Conservation (phyloP, 768 basidiomycete genomes). For the Lactarius hengduanensis region DNA sequence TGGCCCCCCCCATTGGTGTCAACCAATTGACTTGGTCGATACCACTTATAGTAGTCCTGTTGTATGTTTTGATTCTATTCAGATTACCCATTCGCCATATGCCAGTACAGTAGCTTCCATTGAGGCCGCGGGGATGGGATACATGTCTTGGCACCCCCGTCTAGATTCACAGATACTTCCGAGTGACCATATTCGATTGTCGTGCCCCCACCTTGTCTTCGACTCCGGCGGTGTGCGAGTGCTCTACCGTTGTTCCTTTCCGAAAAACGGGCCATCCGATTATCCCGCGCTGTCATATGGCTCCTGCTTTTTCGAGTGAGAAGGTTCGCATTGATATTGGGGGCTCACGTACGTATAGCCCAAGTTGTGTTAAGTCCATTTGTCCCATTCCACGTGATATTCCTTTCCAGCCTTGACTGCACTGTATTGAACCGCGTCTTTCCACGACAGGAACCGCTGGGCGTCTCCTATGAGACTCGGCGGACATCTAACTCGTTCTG, state of each 20-base stretch:
- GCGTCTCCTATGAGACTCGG: not conserved
- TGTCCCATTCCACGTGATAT: not conserved
- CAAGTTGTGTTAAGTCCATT: not conserved
- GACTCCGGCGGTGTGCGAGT: not conserved
- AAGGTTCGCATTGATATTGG: slow-evolving; percentile 1
- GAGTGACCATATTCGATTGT: not conserved
- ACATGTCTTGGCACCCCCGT: not conserved
- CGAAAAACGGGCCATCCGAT: slow-evolving; percentile 4
- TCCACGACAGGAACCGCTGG: not conserved
- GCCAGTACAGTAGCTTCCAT: slow-evolving; percentile 5
- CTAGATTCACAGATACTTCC: slow-evolving; percentile 3
- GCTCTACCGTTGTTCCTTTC: not conserved
- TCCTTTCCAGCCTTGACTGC: not conserved
- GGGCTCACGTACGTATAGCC: not conserved
- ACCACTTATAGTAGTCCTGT: not conserved
- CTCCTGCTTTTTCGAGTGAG: not conserved
- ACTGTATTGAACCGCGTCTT: not conserved
- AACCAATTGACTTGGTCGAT: slow-evolving; percentile 12
- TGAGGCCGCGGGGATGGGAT: slow-evolving; percentile 15
- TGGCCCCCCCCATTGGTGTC: not conserved
- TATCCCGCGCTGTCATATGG: slow-evolving; percentile 5
- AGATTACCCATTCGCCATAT: not conserved
- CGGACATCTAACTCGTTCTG: not conserved
- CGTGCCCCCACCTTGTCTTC: slow-evolving; percentile 1
- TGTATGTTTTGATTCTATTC: not conserved